Evolutionary conservation across 1,284 basidiomycete genomes (phyloP).

Genomic region (Malassezia psittaci): DNA sequence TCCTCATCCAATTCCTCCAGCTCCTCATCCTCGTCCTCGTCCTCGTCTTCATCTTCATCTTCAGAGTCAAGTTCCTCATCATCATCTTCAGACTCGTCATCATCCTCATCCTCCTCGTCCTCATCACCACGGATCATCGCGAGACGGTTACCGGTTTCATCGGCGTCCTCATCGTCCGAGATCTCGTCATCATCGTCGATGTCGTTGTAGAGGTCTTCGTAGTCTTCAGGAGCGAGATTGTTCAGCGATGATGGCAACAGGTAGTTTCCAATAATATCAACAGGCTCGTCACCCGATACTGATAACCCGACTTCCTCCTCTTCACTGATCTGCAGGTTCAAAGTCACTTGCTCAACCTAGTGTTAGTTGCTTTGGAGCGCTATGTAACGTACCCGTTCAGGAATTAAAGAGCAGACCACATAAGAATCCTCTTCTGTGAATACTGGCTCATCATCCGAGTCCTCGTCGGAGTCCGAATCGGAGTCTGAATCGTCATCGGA

Average conservation of each 20-base stretch:
- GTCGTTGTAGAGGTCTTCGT: slow-evolving; percentile 54
- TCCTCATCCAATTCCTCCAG: slow-evolving; percentile 51
- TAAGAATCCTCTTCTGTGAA: slow-evolving; percentile 49
- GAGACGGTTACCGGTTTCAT: slow-evolving; percentile 12
- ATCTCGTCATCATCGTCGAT: slow-evolving; percentile 42
- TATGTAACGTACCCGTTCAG: slow-evolving; percentile 48
- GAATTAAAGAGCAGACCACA: slow-evolving; percentile 52
- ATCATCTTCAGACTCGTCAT: slow-evolving; percentile 58
- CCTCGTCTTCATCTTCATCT: slow-evolving; percentile 49
- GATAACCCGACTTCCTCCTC: slow-evolving; percentile 61
- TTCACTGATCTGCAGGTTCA: slow-evolving; percentile 59
- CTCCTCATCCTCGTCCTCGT: slow-evolving; percentile 54
- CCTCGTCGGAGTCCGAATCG: slow-evolving; percentile 9
- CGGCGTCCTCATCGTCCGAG: slow-evolving; percentile 11
- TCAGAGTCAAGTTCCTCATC: slow-evolving; percentile 28
- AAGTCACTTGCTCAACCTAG: slow-evolving; percentile 63
- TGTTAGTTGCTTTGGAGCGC: background rate
- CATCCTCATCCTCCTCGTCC: slow-evolving; percentile 19
- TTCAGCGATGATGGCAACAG: slow-evolving; percentile 53
- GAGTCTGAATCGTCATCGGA: slow-evolving; percentile 46
- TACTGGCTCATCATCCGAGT: slow-evolving; percentile 28
- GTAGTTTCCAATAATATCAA: slow-evolving; percentile 84
- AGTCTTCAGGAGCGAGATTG: slow-evolving; percentile 51
- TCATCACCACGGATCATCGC: slow-evolving; percentile 28
- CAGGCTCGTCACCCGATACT: slow-evolving; percentile 69